phyloP scores from a whole-genome alignment of 306 rosid species.

The Abrus pulchellus region DNA sequence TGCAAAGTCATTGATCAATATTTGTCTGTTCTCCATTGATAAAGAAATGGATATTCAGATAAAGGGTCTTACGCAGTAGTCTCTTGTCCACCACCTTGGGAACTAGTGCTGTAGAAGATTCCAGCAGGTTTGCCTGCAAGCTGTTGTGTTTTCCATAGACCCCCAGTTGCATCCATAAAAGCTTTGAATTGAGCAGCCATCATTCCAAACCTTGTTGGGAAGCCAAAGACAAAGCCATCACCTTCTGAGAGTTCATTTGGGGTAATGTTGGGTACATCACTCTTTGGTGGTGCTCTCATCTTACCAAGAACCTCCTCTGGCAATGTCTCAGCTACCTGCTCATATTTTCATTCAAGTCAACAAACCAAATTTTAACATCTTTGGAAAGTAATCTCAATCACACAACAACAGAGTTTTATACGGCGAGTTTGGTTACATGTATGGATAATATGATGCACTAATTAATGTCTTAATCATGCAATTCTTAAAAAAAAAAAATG shows the following conservation, averaged over 20 bases:
- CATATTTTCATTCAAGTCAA: constrained; percentile 25
- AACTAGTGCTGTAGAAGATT: constrained; percentile 73
- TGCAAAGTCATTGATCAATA: not conserved
- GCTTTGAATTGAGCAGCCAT: constrained; percentile 57
- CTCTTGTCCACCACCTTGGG: constrained; percentile 89
- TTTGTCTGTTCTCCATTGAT: too few relatives aligned
- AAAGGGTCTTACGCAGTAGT: constrained; percentile 77
- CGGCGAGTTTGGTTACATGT: too few relatives aligned
- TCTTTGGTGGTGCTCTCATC: constrained; percentile 83
- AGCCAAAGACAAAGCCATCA: constrained; percentile 80
- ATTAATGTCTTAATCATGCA: too few relatives aligned
- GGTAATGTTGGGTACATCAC: constrained; percentile 64
- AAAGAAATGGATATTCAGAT: not conserved
- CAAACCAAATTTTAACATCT: not conserved
- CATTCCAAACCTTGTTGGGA: constrained; percentile 86
- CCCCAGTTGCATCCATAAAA: constrained; percentile 68
- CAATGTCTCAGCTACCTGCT: constrained; percentile 77
- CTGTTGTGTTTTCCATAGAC: constrained; percentile 78
- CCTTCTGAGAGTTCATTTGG: constrained; percentile 71
- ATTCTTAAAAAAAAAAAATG: too few relatives aligned
- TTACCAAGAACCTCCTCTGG: constrained; percentile 64
- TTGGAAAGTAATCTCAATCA: too few relatives aligned
- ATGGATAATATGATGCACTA: too few relatives aligned
- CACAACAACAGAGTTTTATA: too few relatives aligned
- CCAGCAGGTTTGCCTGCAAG: constrained; percentile 89